Base-by-base conservation (phyloP, 345 rosid species). In the Hypericum androsaemum region DNA sequence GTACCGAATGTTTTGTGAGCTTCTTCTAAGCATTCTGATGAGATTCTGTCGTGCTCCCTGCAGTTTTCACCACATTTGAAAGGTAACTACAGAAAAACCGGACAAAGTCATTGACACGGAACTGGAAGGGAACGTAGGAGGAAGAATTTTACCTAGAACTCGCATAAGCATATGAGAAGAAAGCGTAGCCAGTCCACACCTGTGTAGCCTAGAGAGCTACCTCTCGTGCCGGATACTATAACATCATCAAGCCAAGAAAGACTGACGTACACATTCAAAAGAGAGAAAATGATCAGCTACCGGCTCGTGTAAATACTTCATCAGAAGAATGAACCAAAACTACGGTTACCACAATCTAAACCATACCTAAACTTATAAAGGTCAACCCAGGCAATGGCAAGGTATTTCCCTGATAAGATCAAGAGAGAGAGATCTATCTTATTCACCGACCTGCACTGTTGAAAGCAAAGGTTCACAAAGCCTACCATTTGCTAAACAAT, bases 351-450 rank as follows among this genome's bases (percentile, higher is more conserved):
- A 22, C 4, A 22, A 22, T 22, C 32, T 1, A 22, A 59, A 50
- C 42, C 37, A 53, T 61, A 88, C 98, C 90, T 83, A 66, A 83
- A 74, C 73, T 85, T 88, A 65, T 76, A 77, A 59, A 88, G 95
- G 64, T 92, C 88, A 57, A 92, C 97, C 64, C 88, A 76, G 1
- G 95, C 98, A 72, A 92, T 88, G 15, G 80, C 94, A 53, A 88
- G 70, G 65, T 76, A 81, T 53, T 74, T 79, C 67, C 94, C 98
- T 1, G 90, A 88, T 64, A 80, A 74, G 44, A 92, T 78, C 70
- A 82, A 67, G 41, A 50, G 69, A 52, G 95, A 74, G 57, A 92
- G 75, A 62, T 92, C 89, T 49, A 73, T 69, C 65, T 71, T 75
- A 46, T 54, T 59, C 65, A 92, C 72, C 48, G 97, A 83, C 65